Evolutionary conservation across 176 grass and related monocot species (phyloP).

Genomic region (Areca catechu): DNA sequence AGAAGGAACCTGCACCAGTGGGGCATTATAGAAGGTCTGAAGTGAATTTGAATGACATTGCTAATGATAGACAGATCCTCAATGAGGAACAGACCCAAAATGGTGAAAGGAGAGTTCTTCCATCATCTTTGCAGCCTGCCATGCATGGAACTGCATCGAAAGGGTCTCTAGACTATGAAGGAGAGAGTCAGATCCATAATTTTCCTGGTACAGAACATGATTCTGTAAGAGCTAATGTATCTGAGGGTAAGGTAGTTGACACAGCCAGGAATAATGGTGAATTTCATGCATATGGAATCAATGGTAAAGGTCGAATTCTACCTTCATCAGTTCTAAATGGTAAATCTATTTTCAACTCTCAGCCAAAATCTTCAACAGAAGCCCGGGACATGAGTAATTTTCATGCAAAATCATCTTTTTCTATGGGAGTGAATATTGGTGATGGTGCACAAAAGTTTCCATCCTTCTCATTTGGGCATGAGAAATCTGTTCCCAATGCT

Average conservation of each 20-base stretch:
- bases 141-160: slow-evolving; percentile 24
- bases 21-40: no score
- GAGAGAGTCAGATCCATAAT: no score
- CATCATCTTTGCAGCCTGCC: no score
- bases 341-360: neutral
- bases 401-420: slow-evolving; percentile 21
- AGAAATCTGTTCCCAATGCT: neutral
- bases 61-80: no score
- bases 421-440: neutral
- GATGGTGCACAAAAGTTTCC: slow-evolving; percentile 12
- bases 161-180: neutral
- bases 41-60: no score
- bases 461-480: slow-evolving; percentile 11
- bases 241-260: neutral
- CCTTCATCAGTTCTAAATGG: slow-evolving; percentile 8
- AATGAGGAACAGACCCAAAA: no score
- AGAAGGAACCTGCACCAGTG: no score
- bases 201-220: slow-evolving; percentile 3
- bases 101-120: no score
- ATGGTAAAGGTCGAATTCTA: neutral
- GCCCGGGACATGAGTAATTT: neutral
- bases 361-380: neutral
- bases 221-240: slow-evolving; percentile 1
- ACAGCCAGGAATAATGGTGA: neutral
- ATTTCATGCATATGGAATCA: slow-evolving; percentile 3